Evolutionary conservation across 495 filamentous ascomycete genomes (phyloP).

Genomic region (Penicillium pancosmium): DNA sequence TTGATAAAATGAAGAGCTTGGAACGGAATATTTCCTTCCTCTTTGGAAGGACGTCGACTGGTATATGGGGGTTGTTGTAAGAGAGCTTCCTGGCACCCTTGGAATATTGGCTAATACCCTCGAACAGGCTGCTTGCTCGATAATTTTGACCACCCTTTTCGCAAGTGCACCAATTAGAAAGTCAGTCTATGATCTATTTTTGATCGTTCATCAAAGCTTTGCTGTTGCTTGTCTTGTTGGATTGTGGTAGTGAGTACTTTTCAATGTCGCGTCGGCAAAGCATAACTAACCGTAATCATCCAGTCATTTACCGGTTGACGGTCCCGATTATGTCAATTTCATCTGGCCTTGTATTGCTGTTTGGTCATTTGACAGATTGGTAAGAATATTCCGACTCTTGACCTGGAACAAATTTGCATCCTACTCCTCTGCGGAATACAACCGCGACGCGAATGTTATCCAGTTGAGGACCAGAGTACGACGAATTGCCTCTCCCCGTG

Average conservation of each 20-base stretch:
- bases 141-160: not conserved
- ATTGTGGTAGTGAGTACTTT: not conserved
- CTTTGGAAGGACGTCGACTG: not conserved
- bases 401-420: not conserved
- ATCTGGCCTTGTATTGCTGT: not conserved
- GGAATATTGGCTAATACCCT: not conserved
- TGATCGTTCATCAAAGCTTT: not conserved
- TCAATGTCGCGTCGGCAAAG: not conserved
- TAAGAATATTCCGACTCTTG: not conserved
- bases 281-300: not conserved
- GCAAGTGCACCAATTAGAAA: not conserved
- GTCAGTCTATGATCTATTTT: not conserved
- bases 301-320: not conserved
- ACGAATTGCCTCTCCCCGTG: not conserved
- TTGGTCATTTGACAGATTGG: not conserved
- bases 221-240: not conserved
- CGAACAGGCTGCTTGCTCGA: not conserved
- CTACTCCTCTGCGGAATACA: not conserved
- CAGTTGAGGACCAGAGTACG: not conserved
- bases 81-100: too few relatives aligned
- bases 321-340: not conserved
- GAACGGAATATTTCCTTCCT: not conserved
- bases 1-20: not conserved
- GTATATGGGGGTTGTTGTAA: not conserved
- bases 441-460: not conserved